Conservation (phyloP, 225 moss, liverwort and hornwort genomes). For the Physcomitrium patens region DNA sequence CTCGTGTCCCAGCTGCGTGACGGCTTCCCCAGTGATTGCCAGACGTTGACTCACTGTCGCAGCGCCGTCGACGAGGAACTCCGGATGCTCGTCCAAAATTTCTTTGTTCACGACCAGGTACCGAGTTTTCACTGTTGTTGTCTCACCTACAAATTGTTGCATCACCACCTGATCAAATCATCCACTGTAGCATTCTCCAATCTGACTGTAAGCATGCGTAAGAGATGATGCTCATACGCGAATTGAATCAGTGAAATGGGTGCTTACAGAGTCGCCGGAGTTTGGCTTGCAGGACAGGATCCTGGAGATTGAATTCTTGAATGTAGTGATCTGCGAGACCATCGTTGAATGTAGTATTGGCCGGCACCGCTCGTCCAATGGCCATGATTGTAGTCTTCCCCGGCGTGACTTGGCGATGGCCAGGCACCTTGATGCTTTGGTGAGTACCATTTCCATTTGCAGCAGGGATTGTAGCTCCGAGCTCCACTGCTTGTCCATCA, state of each 20-base stretch:
- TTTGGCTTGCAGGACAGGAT: slow-evolving; percentile 79
- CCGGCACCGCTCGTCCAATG: slow-evolving; percentile 88
- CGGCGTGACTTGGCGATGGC: slow-evolving; percentile 43
- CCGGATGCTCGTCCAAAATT: slow-evolving; percentile 73
- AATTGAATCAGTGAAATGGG: background rate
- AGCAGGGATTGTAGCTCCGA: slow-evolving; percentile 20
- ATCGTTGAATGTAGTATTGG: slow-evolving; percentile 67
- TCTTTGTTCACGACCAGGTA: slow-evolving; percentile 79
- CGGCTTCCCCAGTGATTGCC: slow-evolving; percentile 76
- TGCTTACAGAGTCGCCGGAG: slow-evolving; percentile 81
- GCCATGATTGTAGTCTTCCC: slow-evolving; percentile 77
- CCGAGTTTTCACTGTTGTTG: slow-evolving; percentile 92
- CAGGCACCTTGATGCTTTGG: background rate
- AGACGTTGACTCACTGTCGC: slow-evolving; percentile 73
- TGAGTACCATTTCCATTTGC: slow-evolving; percentile 8
- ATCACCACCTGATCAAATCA: background rate
- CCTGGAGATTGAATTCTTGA: slow-evolving; percentile 60
- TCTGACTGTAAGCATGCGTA: no score
- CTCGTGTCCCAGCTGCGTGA: slow-evolving; percentile 83
- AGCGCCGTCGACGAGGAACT: slow-evolving; percentile 71
- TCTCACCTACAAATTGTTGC: slow-evolving; percentile 54
- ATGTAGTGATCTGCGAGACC: slow-evolving; percentile 80
- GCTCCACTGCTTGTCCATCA: slow-evolving; percentile 41
- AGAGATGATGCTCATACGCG: background rate
- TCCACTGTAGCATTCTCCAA: no score